Conservation (phyloP, 2,329 filamentous ascomycete species). For the Trichoderma cornu-damae region DNA sequence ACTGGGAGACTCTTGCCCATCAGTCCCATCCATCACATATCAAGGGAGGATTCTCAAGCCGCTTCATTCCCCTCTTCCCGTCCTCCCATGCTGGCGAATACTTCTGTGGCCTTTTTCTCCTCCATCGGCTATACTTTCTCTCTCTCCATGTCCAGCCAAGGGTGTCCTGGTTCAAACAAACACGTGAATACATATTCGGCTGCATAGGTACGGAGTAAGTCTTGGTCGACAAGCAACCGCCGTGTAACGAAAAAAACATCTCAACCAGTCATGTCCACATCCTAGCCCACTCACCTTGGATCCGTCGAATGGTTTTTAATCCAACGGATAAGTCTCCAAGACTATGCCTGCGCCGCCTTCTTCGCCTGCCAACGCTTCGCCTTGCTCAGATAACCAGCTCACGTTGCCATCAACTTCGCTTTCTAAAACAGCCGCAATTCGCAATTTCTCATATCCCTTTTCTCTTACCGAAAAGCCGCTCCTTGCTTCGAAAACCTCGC, state of each 20-base stretch:
- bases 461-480: constrained; percentile 9
- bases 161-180: background rate
- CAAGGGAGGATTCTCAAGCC: background rate
- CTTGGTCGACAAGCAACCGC: background rate
- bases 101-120: background rate
- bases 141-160: background rate
- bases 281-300: background rate
- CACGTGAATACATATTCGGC: background rate
- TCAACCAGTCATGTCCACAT: background rate
- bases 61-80: background rate
- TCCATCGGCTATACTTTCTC: background rate
- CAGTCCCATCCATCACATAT: background rate
- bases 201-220: no score
- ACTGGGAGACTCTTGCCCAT: background rate
- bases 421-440: background rate
- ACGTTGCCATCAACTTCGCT: background rate
- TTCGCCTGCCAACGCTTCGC: constrained; percentile 15
- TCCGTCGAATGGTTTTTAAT: background rate
- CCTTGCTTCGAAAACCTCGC: background rate
- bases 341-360: constrained; percentile 19
- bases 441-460: constrained; percentile 26
- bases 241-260: background rate
- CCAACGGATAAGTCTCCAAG: background rate
- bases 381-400: constrained; percentile 5
- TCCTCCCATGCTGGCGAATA: background rate